phyloP scores from a whole-genome alignment of 2,329 filamentous ascomycete species.

The Aureobasidium mangrovei region DNA sequence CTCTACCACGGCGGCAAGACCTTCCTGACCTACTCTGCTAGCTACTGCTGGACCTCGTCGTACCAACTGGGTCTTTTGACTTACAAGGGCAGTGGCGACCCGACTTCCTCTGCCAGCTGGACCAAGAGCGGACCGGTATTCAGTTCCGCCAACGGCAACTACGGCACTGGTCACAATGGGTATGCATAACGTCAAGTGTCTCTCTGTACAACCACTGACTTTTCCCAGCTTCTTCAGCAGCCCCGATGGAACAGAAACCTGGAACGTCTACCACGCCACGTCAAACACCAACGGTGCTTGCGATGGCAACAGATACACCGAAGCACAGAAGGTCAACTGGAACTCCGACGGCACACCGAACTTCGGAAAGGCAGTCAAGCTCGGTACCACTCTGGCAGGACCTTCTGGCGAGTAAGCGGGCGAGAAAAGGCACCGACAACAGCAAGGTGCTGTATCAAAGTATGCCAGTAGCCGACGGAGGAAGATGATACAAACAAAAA shows the following conservation, averaged over 20 bases:
- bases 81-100: conserved; percentile 44
- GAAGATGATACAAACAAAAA: no score
- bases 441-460: background rate
- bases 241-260: conserved; percentile 46
- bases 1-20: conserved; percentile 47
- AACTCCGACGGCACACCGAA: conserved; percentile 45
- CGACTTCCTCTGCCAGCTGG: conserved; percentile 39
- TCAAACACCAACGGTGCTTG: conserved; percentile 42
- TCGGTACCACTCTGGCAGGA: conserved; percentile 27
- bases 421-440: background rate
- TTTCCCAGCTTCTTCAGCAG: conserved; percentile 45
- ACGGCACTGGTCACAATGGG: conserved; percentile 48
- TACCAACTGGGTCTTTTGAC: conserved; percentile 48
- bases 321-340: conserved; percentile 43
- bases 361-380: conserved; percentile 35
- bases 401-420: conserved; percentile 27
- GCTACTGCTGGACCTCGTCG: conserved; percentile 47
- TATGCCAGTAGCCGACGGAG: no score
- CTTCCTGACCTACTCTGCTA: conserved; percentile 47
- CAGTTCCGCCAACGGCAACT: conserved; percentile 47
- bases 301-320: conserved; percentile 46
- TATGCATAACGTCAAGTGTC: conserved; percentile 13
- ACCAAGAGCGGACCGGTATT: conserved; percentile 46
- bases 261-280: conserved; percentile 50
- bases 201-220: background rate